Evolutionary conservation across 1,139 yeast genomes (phyloP).

Genomic region (Lipomyces yarrowii): DNA sequence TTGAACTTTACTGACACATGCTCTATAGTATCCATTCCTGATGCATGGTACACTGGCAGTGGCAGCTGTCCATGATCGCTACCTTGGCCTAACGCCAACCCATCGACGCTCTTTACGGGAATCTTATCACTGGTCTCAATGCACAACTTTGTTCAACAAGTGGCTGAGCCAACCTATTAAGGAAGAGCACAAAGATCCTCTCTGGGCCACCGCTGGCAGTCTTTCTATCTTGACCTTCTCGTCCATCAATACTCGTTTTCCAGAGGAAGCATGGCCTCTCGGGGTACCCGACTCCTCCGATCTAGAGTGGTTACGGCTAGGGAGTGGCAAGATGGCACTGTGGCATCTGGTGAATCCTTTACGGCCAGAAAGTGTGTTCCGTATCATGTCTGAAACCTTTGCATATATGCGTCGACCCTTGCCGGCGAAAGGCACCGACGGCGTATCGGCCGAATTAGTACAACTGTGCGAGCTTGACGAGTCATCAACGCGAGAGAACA

Average conservation of each 20-base stretch:
- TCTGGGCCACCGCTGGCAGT: background rate
- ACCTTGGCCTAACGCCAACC: background rate
- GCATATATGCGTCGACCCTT: background rate
- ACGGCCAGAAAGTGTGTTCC: background rate
- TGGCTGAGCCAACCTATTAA: background rate
- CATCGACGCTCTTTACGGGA: background rate
- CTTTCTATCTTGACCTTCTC: background rate
- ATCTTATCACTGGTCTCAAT: constrained; percentile 1
- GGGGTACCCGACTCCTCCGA: background rate
- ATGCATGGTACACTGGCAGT: background rate
- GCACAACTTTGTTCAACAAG: background rate
- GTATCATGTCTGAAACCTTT: background rate
- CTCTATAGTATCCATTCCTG: background rate
- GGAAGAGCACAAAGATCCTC: background rate
- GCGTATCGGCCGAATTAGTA: background rate
- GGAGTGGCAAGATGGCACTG: background rate
- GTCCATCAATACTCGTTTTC: background rate
- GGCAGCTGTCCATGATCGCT: background rate
- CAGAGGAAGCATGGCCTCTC: constrained; percentile 3
- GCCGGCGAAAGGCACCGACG: background rate
- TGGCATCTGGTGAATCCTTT: background rate
- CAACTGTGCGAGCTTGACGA: background rate
- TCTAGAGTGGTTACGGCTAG: background rate
- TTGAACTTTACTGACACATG: background rate
- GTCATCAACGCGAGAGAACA: background rate